These are phyloP conservation scores for Porphyrellus cyaneotinctus DNA, from an alignment of 768 basidiomycete species.

Conservation along the genomic window DNA sequence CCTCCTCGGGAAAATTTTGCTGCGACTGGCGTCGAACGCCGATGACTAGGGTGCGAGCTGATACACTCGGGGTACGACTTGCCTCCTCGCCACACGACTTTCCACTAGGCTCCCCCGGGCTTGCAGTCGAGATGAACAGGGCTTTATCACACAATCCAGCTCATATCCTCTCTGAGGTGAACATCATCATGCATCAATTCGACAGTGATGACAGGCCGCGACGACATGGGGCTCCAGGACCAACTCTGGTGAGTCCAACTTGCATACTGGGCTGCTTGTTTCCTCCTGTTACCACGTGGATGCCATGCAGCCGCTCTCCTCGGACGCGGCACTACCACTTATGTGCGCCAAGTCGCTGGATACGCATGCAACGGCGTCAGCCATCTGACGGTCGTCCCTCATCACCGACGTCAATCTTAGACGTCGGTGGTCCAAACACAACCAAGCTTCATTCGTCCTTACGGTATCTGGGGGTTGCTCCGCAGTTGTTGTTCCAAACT, in stretches of 20 bases:
- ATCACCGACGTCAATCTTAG: neutral
- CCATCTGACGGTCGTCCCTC: neutral
- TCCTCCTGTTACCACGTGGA: neutral
- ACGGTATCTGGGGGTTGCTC: no score
- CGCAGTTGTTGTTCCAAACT: no score
- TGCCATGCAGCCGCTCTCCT: neutral
- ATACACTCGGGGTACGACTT: neutral
- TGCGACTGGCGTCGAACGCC: neutral
- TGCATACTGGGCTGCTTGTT: neutral
- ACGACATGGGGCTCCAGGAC: neutral
- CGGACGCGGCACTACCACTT: neutral
- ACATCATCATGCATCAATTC: neutral
- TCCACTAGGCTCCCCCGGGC: neutral
- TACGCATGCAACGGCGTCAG: neutral
- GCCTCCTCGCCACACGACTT: no score
- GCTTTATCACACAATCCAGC: neutral
- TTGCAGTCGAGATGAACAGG: neutral
- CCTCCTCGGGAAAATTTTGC: neutral
- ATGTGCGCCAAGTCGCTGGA: neutral
- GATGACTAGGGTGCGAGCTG: neutral
- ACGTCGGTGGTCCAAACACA: neutral
- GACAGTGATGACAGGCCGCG: neutral
- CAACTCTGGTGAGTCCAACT: neutral
- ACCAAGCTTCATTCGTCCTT: no score
- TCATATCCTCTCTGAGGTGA: neutral